These are phyloP conservation scores for Gigaspora rosea DNA, from an alignment of 192 early-diverging fungal species.

Conservation along the genomic window DNA sequence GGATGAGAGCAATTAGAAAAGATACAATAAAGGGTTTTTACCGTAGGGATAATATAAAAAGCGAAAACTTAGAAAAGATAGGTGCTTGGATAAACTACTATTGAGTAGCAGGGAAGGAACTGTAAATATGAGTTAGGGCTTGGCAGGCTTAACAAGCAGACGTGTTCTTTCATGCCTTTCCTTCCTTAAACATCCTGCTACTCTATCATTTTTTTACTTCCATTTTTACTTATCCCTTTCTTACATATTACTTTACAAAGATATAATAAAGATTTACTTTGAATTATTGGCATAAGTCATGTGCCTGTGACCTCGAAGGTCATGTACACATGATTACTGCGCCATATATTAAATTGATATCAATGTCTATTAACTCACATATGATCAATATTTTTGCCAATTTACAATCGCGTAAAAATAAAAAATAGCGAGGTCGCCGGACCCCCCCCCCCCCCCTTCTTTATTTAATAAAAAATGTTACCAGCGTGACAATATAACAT, in stretches of 20 bases:
- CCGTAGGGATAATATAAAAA: conserved; percentile 16
- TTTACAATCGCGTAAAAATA: no score
- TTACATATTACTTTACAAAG: conserved; percentile 7
- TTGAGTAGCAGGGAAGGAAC: conserved; percentile 27
- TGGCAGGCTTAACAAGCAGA: conserved; percentile 26
- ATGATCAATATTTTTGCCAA: no score
- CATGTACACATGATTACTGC: no score
- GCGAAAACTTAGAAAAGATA: conserved; percentile 29
- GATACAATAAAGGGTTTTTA: conserved; percentile 30
- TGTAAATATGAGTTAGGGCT: conserved; percentile 27
- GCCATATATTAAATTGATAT: no score
- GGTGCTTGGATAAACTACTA: conserved; percentile 23
- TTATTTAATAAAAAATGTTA: no score
- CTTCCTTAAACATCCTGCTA: conserved; percentile 31
- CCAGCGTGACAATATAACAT: no score
- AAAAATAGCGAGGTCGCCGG: no score
- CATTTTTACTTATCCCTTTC: not conserved
- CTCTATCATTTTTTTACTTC: conserved; percentile 23
- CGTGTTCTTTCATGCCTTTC: conserved; percentile 21
- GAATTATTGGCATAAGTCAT: not conserved
- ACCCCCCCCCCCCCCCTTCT: no score
- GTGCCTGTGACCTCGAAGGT: no score
- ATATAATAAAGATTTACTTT: conserved; percentile 19
- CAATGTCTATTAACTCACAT: no score
- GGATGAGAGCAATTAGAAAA: conserved; percentile 20